Conservation (phyloP, 257 asterid species). For the Solanum bukasovii region DNA sequence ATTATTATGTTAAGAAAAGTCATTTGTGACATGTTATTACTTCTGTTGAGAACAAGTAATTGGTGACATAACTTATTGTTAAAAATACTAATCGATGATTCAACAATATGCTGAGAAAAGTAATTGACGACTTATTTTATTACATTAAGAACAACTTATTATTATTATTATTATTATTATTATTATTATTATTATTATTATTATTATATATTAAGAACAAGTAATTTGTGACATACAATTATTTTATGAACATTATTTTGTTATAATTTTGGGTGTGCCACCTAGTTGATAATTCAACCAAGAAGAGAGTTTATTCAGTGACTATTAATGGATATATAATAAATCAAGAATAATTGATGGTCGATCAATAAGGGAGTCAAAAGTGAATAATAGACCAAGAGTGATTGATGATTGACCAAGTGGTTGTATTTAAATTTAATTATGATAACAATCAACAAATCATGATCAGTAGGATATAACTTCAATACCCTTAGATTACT, state of each 20-base stretch:
- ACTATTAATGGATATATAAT: not conserved
- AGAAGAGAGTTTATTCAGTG: not conserved
- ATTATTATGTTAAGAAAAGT: not conserved
- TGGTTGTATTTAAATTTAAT: not conserved
- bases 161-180: no score
- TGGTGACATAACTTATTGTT: not conserved
- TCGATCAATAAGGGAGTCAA: not conserved
- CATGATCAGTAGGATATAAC: not conserved
- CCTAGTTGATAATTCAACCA: not conserved
- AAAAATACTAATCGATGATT: not conserved
- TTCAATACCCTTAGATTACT: no score
- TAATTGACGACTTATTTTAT: no score
- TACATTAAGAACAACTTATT: no score
- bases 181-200: no score
- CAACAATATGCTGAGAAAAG: not conserved
- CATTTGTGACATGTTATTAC: not conserved
- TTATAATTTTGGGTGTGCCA: not conserved
- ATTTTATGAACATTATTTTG: not conserved
- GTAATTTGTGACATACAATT: no score
- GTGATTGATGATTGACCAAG: not conserved
- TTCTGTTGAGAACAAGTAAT: not conserved
- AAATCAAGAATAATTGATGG: not conserved
- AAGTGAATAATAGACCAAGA: no score
- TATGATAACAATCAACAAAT: no score
- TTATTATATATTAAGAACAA: no score